Conservation (phyloP, 148 eudicot genomes). For the Rhododendron ferrugineum region DNA sequence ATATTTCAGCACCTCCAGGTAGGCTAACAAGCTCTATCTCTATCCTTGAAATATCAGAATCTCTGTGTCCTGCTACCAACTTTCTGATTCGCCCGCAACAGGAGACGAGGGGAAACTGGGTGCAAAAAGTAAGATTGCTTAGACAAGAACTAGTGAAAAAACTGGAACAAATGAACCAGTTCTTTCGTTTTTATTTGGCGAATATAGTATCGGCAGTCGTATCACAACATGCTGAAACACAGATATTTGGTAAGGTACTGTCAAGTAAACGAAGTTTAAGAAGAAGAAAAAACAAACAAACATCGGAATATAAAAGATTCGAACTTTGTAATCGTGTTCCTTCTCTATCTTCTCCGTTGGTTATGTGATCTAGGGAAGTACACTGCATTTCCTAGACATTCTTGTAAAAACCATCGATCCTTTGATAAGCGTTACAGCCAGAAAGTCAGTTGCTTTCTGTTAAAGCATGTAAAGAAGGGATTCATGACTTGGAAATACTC, state of each 20-base stretch:
- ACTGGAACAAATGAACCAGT: background rate
- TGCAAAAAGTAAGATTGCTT: background rate
- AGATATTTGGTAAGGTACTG: background rate
- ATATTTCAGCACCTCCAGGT: conserved; percentile 78
- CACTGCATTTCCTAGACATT: background rate
- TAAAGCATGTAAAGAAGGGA: background rate
- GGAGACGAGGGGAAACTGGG: conserved; percentile 93
- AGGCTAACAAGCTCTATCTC: conserved; percentile 60
- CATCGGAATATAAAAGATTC: background rate
- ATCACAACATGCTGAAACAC: background rate
- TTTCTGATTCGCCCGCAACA: conserved; percentile 74
- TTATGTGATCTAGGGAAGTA: background rate
- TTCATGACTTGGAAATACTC: background rate
- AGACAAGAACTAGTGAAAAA: background rate
- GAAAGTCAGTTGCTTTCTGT: background rate
- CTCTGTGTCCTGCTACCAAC: conserved; percentile 61
- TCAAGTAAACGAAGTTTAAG: background rate
- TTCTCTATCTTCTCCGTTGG: background rate
- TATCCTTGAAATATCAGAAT: conserved; percentile 45
- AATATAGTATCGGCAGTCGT: background rate
- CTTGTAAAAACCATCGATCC: background rate
- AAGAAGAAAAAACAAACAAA: background rate
- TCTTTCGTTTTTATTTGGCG: background rate
- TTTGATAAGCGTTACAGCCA: background rate
- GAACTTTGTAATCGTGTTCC: background rate